Evolutionary conservation across 305 asterid genomes (phyloP), one percentile per base, ranked within the genome.

Genomic region (Fraxinus ornus): DNA sequence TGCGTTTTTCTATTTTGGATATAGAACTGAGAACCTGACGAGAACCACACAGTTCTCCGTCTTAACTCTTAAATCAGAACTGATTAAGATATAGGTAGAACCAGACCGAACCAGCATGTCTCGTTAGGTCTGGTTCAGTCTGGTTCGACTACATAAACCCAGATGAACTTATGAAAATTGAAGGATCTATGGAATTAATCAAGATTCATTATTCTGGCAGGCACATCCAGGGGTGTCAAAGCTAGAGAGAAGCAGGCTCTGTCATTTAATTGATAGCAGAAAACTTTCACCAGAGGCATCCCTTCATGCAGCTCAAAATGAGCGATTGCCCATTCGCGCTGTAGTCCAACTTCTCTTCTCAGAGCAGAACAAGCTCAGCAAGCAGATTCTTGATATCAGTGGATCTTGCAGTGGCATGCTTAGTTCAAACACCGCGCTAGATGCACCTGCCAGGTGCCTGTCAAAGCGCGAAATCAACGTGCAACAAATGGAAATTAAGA

Each of bases 221-320:
- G 93, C 88, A 35, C 98, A 94, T 79, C 92, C 94, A 0, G 89
- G 85, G 73, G 52, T 92, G 10, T 39, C 95, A 22, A 94, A 94
- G 88, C 89, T 90, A 83, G 98, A 90, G 10, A 88, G 97, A 60
- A 94, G 88, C 83, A 86, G 75, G 3, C 74, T 94, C 0, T 91
- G 97, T 77, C 81, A 82, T 52, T 62, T 94, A 30, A 91, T 94
- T 6, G 94, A 90, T 47, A 79, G 85, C 83, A 77, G 87, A 81
- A 94, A 94, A 74, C 93, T 94, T 0, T 90, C 98, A 0, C 84
- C 88, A 1, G 98, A 94, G 85, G 98, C 98, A 7, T 89, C 95
- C 2, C 52, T 91, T 0, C 97, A 94, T 7, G 98, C 97, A 2
- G 92, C 96, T 1, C 91, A 89, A 39, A 94, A 94, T 79, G 96